phyloP scores from a whole-genome alignment of 2,329 filamentous ascomycete species.

The Verticillium isaacii region DNA sequence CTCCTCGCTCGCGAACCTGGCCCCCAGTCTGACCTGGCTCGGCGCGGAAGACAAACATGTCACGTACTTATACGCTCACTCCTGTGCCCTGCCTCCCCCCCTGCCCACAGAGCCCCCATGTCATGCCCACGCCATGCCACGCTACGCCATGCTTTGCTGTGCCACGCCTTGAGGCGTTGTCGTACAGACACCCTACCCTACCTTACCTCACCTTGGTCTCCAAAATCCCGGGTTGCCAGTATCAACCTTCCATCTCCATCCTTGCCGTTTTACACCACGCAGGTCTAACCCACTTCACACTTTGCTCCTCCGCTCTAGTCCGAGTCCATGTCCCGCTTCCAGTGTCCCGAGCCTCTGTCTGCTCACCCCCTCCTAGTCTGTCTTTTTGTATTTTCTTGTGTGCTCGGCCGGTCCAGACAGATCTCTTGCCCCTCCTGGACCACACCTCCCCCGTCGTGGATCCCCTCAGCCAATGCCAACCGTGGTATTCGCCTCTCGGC shows the following conservation, averaged over 20 bases:
- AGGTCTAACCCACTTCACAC: not conserved
- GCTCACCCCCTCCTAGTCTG: not conserved
- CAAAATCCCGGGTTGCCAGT: not conserved
- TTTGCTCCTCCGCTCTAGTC: slow-evolving; percentile 10
- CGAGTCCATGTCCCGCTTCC: slow-evolving; percentile 3
- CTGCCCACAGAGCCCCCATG: slow-evolving; percentile 12
- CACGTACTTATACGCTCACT: not conserved
- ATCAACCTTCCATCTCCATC: not conserved
- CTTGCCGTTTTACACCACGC: not conserved
- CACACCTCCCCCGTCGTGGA: slow-evolving; percentile 17
- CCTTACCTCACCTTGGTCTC: not conserved
- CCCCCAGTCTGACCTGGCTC: not conserved
- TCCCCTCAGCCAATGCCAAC: slow-evolving; percentile 24
- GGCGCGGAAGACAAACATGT: not conserved
- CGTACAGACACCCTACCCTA: not conserved
- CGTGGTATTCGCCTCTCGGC: slow-evolving; percentile 26
- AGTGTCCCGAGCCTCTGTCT: not conserved
- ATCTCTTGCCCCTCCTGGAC: slow-evolving; percentile 16
- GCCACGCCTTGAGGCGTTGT: not conserved
- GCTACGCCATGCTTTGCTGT: not conserved
- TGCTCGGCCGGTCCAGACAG: slow-evolving; percentile 6
- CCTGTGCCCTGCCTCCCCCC: slow-evolving; percentile 4
- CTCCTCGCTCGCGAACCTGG: not conserved
- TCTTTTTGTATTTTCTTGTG: not conserved
- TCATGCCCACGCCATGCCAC: not conserved